Evolutionary conservation across 176 grass and related monocot species (phyloP).

Genomic region (Panicum miliaceum): DNA sequence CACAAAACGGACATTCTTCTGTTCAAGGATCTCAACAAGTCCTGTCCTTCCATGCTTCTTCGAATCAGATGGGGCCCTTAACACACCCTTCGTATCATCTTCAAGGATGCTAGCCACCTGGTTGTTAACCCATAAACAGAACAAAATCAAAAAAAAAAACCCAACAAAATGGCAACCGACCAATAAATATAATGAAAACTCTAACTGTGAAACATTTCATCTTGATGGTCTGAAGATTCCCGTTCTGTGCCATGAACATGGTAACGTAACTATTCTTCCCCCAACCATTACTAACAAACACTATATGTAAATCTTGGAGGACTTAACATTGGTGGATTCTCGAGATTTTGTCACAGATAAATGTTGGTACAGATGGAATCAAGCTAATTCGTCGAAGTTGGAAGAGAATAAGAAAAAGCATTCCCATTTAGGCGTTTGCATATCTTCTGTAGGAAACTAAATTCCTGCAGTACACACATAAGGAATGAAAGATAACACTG

Average conservation of each 20-base stretch:
- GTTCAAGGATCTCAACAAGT: conserved; percentile 63
- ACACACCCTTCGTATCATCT: conserved; percentile 58
- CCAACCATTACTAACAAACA: not conserved
- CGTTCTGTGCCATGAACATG: not conserved
- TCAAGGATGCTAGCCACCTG: conserved; percentile 87
- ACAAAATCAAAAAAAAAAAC: not conserved
- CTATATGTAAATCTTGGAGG: not conserved
- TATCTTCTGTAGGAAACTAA: not conserved
- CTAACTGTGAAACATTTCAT: not conserved
- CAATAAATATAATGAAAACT: conserved; percentile 2
- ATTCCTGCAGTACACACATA: not conserved
- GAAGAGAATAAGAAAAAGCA: not conserved
- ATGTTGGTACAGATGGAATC: not conserved
- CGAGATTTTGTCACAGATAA: not conserved
- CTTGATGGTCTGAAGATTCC: not conserved
- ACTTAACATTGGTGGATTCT: not conserved
- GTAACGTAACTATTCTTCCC: not conserved
- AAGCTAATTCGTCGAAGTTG: not conserved
- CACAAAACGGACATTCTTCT: conserved; percentile 60
- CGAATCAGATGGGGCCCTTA: not conserved
- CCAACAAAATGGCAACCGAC: not conserved
- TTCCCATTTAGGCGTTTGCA: not conserved
- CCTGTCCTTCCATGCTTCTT: conserved; percentile 61
- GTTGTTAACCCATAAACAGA: conserved; percentile 1
- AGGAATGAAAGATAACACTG: not conserved